Base-by-base conservation (phyloP, 441 rosid genomes). In the Pelargonium cotyledonis region DNA sequence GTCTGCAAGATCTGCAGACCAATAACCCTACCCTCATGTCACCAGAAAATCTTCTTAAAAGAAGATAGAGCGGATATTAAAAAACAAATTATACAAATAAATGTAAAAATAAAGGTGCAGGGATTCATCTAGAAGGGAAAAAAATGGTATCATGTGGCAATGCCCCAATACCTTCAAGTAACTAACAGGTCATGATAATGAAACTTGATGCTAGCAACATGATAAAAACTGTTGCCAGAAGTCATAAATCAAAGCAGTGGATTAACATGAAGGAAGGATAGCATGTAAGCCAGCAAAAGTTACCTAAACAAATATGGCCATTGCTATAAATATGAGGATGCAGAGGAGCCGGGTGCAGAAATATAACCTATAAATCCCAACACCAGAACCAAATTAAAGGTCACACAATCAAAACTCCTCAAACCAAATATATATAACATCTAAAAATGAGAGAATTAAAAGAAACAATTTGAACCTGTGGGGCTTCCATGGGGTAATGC, bases 401-500 rank as follows among this genome's bases (percentile, higher is more conserved):
- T 41, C 14, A 15, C 47, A 61, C n/a, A 67, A 63, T 53, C 44
- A 46, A 6, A 57, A 55, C 61, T 40, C 21, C 15, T 8, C 29
- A 16, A 51, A 64, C 14, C 43, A 47, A 57, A 47, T 8, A 19
- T 53, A 44, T 21, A 21, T 21, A 21, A 21, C 23, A 21, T 4
- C 0, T 10, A n/a, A 46, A 11, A 58, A 47, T 1, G 7, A 18
- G 40, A 8, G 29, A 70, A 21, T 15, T 8, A 14, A 21, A 57
- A 16, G 58, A n/a, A 10, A 44, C n/a, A 41, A 49, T 19, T 16
- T 57, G 55, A 53, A 91, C 98, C 96, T 95, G 98, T 46, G 99
- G 99, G 23, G 98, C 97, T 82, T 95, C 99, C 99, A 95, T 95
- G 11, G 98, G 99, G 76, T 95, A 95, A 80, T 95, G 97, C 81